A percentile compares a stretch with the other conserved stretches of the same genome.
Conservation (phyloP, 2,329 filamentous ascomycete genomes). For the Diplodia intermedia region DNA sequence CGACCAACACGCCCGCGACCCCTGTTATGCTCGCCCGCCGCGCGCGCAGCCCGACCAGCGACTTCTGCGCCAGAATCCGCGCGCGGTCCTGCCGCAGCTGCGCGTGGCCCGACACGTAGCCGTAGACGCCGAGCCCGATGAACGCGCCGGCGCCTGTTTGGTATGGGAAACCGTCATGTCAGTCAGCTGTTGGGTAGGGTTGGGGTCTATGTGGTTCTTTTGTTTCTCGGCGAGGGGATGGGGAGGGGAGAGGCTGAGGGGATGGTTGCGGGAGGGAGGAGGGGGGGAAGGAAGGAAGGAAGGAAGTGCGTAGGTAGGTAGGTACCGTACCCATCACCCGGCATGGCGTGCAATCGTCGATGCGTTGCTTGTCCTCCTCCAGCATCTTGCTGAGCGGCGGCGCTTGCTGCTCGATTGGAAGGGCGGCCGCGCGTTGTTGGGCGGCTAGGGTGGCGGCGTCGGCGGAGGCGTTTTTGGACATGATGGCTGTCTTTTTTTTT, state of each 20-base stretch:
- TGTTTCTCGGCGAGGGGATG: neutral
- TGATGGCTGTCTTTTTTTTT: neutral
- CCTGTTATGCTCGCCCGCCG: conserved; percentile 51
- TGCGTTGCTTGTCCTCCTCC: neutral
- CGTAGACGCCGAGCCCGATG: conserved; percentile 55
- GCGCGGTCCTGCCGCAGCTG: conserved; percentile 52
- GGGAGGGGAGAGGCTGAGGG: no score
- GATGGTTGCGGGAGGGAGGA: no score
- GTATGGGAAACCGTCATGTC: neutral
- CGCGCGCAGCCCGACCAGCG: conserved; percentile 51
- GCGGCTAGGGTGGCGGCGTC: conserved; percentile 55
- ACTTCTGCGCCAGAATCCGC: conserved; percentile 41
- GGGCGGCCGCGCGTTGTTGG: conserved; percentile 51
- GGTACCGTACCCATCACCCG: conserved; percentile 67
- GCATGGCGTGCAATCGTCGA: conserved; percentile 73
- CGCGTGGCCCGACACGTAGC: conserved; percentile 54
- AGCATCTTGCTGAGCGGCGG: conserved; percentile 25
- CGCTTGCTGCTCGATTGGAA: conserved; percentile 44
- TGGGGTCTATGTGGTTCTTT: neutral
- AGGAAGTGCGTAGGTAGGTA: no score
- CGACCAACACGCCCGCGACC: conserved; percentile 51
- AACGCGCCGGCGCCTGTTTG: conserved; percentile 53
- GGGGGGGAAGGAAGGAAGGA: no score
- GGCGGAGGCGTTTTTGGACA: conserved; percentile 53
- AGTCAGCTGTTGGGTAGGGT: no score